Percentiles rank a stretch among this genome's conserved stretches.
These are phyloP conservation scores for Coffea humblotiana DNA, from an alignment of 305 asterid genomes.

Conservation along the genomic window DNA sequence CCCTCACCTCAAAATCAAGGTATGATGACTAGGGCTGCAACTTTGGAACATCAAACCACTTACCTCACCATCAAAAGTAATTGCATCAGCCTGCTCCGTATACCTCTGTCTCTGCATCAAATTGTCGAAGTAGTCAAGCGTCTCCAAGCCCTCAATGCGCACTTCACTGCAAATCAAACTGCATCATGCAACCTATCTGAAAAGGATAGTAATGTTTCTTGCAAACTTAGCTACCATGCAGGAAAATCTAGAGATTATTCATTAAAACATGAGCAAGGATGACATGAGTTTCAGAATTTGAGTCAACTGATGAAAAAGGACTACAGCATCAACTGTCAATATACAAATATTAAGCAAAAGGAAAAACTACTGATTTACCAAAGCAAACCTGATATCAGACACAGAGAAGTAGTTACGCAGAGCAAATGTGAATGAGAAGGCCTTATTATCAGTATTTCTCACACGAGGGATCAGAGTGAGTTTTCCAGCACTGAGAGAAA, in stretches of 20 bases:
- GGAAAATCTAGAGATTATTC: constrained; percentile 2
- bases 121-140: constrained; percentile 81
- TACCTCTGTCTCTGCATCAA: constrained; percentile 64
- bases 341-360: neutral
- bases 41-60: constrained; percentile 9
- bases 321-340: neutral
- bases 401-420: constrained; percentile 72
- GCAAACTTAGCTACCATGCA: constrained; percentile 20
- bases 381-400: constrained; percentile 56
- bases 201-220: constrained; percentile 32
- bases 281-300: neutral
- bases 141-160: constrained; percentile 83
- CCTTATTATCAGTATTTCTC: constrained; percentile 56
- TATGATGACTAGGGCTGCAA: neutral
- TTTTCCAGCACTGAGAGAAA: constrained; percentile 68
- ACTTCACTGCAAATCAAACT: constrained; percentile 82
- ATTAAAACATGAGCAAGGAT: neutral
- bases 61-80: constrained; percentile 90
- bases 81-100: constrained; percentile 94
- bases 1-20: constrained; percentile 16
- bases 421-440: constrained; percentile 70
- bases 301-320: constrained; percentile 1
- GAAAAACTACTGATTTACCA: constrained; percentile 15
- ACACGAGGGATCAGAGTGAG: constrained; percentile 79
- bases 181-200: constrained; percentile 42